phyloP scores from a whole-genome alignment of 306 rosid species.

The Heteromeles arbutifolia region DNA sequence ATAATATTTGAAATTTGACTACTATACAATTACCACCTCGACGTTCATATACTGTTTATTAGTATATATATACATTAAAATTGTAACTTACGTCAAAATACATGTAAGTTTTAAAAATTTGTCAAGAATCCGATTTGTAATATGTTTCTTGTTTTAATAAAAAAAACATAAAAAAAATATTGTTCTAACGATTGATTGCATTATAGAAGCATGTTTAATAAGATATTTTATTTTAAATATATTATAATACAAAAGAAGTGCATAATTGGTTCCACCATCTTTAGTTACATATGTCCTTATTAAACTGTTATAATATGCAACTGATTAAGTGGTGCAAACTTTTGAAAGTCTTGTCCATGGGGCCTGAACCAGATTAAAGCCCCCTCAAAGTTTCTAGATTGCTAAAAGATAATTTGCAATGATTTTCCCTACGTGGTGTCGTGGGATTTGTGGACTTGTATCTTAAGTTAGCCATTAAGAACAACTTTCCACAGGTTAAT shows the following conservation, averaged over 20 bases:
- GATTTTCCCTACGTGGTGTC: conserved; percentile 34
- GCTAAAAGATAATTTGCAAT: conserved; percentile 26
- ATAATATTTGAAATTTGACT: too few species aligned
- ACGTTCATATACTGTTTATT: too few species aligned
- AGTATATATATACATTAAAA: too few species aligned
- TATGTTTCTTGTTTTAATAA: not conserved
- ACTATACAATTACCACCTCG: too few species aligned
- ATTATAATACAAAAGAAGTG: conserved; percentile 14
- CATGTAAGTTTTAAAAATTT: not conserved
- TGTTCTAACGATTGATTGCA: conserved; percentile 16
- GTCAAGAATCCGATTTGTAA: not conserved
- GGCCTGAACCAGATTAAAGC: conserved; percentile 57
- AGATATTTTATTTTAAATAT: conserved; percentile 18
- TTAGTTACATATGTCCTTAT: conserved; percentile 13
- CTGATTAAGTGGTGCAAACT: conserved; percentile 15
- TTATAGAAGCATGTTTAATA: conserved; percentile 22
- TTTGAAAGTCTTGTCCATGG: conserved; percentile 56
- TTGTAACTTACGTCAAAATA: not conserved
- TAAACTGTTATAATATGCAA: conserved; percentile 14
- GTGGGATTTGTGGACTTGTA: conserved; percentile 26
- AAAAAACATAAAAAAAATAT: too few species aligned
- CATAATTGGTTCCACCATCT: conserved; percentile 52
- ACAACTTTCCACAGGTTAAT: conserved; percentile 27
- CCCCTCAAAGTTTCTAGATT: conserved; percentile 55
- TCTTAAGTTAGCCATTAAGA: conserved; percentile 45